phyloP scores from a whole-genome alignment of 1,284 basidiomycete species.

The Microbotryum scabiosae region DNA sequence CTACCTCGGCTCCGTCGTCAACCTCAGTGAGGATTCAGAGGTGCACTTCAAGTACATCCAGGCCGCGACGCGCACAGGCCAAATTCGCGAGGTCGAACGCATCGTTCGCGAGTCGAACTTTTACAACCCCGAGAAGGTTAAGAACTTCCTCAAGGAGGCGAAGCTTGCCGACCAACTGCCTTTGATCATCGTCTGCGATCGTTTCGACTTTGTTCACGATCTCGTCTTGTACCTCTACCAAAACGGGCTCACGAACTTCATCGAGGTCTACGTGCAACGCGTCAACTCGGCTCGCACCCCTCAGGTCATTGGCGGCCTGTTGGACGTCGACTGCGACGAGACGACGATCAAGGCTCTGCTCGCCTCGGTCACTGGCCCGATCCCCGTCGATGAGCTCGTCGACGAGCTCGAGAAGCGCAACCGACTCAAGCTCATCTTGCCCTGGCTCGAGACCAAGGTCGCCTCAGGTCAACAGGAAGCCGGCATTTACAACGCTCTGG shows the following conservation, averaged over 20 bases:
- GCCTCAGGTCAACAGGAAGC: conserved; percentile 86
- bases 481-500: conserved; percentile 90
- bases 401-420: conserved; percentile 96
- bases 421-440: conserved; percentile 89
- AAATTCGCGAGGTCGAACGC: conserved; percentile 97
- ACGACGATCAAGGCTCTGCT: conserved; percentile 88
- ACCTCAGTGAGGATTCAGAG: conserved; percentile 90
- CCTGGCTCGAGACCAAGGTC: conserved; percentile 91
- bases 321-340: conserved; percentile 99
- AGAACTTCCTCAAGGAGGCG: conserved; percentile 96
- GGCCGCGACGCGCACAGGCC: conserved; percentile 94
- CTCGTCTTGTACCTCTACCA: conserved; percentile 98
- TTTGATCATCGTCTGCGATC: conserved; percentile 99
- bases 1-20: conserved; percentile 94
- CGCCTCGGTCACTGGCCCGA: conserved; percentile 88
- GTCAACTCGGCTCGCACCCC: conserved; percentile 97
- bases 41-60: conserved; percentile 99
- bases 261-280: conserved; percentile 97
- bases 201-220: conserved; percentile 99
- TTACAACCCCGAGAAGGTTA: conserved; percentile 99
- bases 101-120: conserved; percentile 95
- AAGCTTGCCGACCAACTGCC: conserved; percentile 95
- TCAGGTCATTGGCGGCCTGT: conserved; percentile 93
- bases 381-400: conserved; percentile 96
- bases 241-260: conserved; percentile 92